phyloP scores from a whole-genome alignment of 2,329 filamentous ascomycete species.

The Colletotrichum nymphaeae region DNA sequence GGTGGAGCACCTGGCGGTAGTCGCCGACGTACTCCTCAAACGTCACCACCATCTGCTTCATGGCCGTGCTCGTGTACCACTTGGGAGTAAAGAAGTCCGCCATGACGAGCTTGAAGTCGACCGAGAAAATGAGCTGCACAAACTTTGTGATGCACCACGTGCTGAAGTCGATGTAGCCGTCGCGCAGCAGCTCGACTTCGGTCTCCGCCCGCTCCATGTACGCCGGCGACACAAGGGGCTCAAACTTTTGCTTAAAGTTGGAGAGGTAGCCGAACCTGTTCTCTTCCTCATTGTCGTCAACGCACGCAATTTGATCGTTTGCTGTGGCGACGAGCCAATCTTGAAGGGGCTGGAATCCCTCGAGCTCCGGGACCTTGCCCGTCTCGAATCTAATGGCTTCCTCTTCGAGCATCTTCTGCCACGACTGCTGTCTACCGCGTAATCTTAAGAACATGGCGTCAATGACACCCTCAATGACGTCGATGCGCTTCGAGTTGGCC shows the following conservation, averaged over 20 bases:
- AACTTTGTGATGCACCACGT: conserved; percentile 94
- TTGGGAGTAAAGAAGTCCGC: conserved; percentile 89
- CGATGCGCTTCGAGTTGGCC: conserved; percentile 83
- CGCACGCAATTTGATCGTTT: conserved; percentile 98
- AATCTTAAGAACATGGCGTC: conserved; percentile 95
- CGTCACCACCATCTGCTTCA: conserved; percentile 94
- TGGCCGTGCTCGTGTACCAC: conserved; percentile 88
- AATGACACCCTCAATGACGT: conserved; percentile 94
- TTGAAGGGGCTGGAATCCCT: conserved; percentile 82
- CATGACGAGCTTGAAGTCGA: conserved; percentile 88
- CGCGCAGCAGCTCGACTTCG: conserved; percentile 81
- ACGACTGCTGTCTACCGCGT: conserved; percentile 83
- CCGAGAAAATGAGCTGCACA: conserved; percentile 85
- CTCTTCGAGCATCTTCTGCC: conserved; percentile 89
- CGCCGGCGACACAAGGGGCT: conserved; percentile 80
- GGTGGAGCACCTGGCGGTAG: conserved; percentile 86
- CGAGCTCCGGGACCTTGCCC: conserved; percentile 64
- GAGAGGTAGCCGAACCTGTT: conserved; percentile 84
- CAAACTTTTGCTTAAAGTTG: conserved; percentile 86
- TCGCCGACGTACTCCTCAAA: conserved; percentile 95
- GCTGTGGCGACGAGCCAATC: conserved; percentile 98
- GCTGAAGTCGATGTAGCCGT: conserved; percentile 94
- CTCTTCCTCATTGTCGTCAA: conserved; percentile 88
- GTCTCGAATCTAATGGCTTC: conserved; percentile 81
- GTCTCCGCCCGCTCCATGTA: conserved; percentile 81